Base-by-base conservation (phyloP, 257 asterid species). In the Solanum boliviense region DNA sequence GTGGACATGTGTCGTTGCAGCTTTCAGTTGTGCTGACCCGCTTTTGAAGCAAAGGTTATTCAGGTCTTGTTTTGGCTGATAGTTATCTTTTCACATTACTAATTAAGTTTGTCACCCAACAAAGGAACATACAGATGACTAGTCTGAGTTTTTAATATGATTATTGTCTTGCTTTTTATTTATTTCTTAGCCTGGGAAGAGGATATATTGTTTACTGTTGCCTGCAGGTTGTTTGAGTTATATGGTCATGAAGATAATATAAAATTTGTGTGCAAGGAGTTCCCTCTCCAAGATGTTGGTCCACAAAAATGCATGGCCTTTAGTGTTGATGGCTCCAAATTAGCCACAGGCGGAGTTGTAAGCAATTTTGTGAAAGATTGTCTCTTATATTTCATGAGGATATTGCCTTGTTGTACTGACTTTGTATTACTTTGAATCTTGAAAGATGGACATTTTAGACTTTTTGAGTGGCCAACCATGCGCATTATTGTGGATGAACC, bases 401-500 rank as follows among this genome's bases (percentile, higher is more conserved):
- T 90, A 23, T 84, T 52, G 13, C 62, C 78, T 87, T 87, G 31
- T 89, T 68, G 58, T 81, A 23, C 41, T 87, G 72, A 67, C 70
- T 39, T 76, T 44, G 25, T 27, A 2, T 41, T 35, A 27, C 35
- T 85, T 89, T 82, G 87, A 34, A 83, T 90, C 86, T 88, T 91
- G 85, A 92, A 97, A 98, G 98, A 96, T 90, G 99, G 99, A 84
- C 92, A 91, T 91, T 95, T 97, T 90, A 95, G 98, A 91, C 92
- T 97, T 82, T 94, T 95, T 52, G 98, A 96, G 91, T 97, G 99
- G 99, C 98, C 99, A 82, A 94, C 86, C 86, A 91, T 95, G 96
- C 91, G 89, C 48, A 76, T 89, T 88, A 91, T 95, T 90, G 89
- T 94, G 76, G 98, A 96, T 74, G 99, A 96, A 93, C 98, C 94